Evolutionary conservation across 1,139 yeast genomes (phyloP).

Genomic region (Cylindricascospora bacillispora): DNA sequence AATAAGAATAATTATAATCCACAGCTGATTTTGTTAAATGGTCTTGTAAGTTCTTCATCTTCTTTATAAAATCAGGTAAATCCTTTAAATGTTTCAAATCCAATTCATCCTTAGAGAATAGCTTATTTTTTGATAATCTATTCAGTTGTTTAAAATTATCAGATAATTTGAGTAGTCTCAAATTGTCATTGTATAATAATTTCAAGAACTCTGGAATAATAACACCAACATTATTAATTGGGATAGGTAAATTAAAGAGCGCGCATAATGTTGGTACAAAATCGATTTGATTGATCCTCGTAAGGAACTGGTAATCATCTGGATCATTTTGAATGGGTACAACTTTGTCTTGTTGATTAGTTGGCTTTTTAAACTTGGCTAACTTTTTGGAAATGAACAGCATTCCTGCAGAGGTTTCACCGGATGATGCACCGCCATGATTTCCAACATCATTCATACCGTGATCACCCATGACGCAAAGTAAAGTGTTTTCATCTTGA

Average conservation of each 20-base stretch:
- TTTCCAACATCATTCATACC: constrained; percentile 87
- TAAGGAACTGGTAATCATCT: constrained; percentile 36
- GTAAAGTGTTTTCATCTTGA: constrained; percentile 44
- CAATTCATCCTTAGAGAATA: constrained; percentile 10
- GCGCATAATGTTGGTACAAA: constrained; percentile 74
- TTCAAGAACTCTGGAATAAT: constrained; percentile 44
- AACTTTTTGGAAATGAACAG: constrained; percentile 55
- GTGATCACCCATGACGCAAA: constrained; percentile 84
- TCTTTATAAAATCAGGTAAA: constrained; percentile 27
- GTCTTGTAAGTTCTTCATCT: constrained; percentile 40
- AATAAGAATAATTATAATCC: constrained; percentile 47
- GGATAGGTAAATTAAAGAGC: constrained; percentile 68
- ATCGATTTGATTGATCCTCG: constrained; percentile 63
- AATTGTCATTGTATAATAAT: constrained; percentile 32
- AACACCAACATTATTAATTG: constrained; percentile 74
- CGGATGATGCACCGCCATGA: constrained; percentile 88
- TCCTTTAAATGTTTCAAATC: constrained; percentile 1
- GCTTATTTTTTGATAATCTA: constrained; percentile 10
- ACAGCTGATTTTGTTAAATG: constrained; percentile 56
- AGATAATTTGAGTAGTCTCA: constrained; percentile 32
- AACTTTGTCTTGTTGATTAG: constrained; percentile 21
- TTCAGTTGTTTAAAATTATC: constrained; percentile 55
- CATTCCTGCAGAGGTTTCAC: constrained; percentile 84
- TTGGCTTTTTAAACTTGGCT: constrained; percentile 16
- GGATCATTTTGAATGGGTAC: constrained; percentile 34